Evolutionary conservation across 78 protist genomes (phyloP).

Genomic region (Dictyostelium citrinum): DNA sequence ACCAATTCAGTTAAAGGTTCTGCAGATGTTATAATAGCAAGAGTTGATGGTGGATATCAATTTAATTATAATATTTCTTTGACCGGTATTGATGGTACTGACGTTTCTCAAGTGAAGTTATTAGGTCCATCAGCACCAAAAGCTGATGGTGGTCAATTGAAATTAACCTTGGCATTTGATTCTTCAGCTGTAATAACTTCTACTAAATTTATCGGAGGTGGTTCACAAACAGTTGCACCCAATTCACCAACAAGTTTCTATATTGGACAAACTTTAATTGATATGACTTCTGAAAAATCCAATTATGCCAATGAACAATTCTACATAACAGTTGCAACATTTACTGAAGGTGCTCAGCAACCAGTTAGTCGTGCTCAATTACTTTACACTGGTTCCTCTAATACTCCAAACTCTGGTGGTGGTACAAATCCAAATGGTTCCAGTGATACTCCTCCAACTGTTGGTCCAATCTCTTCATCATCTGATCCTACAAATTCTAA

Average conservation of each 20-base stretch:
- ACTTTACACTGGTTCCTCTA: neutral
- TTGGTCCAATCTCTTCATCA: neutral
- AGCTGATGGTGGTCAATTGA: neutral
- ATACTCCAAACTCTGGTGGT: neutral
- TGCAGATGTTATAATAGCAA: neutral
- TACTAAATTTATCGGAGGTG: neutral
- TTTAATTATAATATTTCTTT: neutral
- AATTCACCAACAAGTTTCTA: neutral
- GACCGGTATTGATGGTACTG: neutral
- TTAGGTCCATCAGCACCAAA: neutral
- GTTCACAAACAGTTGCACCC: neutral
- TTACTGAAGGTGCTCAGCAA: neutral
- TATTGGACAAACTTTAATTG: neutral
- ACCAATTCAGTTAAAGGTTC: neutral
- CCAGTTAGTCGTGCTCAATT: neutral
- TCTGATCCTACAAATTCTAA: neutral
- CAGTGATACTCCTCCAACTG: neutral
- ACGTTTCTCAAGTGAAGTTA: neutral
- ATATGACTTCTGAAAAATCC: neutral
- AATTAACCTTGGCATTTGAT: neutral
- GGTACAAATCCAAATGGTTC: neutral
- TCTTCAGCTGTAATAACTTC: neutral
- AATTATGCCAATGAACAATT: neutral
- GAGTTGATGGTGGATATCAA: neutral
- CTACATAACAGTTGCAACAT: neutral